Percentiles rank a stretch among this genome's conserved stretches.
Conservation (phyloP, 108 stramenopile genomes). For the Stephanodiscus triporus region DNA sequence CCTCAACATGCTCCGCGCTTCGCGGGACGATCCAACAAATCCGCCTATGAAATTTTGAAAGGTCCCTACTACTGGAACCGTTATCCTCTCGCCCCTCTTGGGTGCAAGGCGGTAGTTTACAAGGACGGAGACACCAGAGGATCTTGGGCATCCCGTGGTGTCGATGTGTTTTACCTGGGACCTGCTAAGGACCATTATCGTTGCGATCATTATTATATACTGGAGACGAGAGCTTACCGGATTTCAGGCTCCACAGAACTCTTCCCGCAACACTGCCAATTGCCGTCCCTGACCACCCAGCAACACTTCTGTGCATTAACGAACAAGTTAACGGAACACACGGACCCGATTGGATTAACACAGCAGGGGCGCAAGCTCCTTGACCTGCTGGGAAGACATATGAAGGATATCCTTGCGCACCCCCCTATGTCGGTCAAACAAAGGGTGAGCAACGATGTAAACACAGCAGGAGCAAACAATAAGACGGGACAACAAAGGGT, state of each 20-base stretch:
- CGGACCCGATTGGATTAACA: too few relatives aligned
- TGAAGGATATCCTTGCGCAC: too few relatives aligned
- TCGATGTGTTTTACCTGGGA: conserved; percentile 25
- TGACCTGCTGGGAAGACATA: too few relatives aligned
- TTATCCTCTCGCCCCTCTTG: conserved; percentile 52
- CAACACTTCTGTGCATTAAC: not conserved
- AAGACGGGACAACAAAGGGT: not conserved
- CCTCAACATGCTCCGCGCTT: conserved; percentile 37
- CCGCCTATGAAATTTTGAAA: conserved; percentile 14
- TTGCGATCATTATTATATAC: conserved; percentile 18
- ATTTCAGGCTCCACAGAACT: not conserved
- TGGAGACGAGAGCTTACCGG: conserved; percentile 14
- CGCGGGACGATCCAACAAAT: conserved; percentile 38
- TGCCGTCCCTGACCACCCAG: not conserved
- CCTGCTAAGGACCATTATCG: conserved; percentile 25
- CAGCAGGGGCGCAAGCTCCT: too few relatives aligned
- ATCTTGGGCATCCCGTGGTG: conserved; percentile 21
- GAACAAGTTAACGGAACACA: not conserved
- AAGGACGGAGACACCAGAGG: not conserved
- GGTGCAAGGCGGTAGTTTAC: conserved; percentile 18
- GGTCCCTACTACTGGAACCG: conserved; percentile 47
- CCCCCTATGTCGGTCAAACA: too few relatives aligned
- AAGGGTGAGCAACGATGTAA: not conserved
- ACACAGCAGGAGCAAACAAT: too few relatives aligned
- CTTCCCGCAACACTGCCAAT: not conserved